Conservation (phyloP, 441 rosid species). For the Gossypium aridum region DNA sequence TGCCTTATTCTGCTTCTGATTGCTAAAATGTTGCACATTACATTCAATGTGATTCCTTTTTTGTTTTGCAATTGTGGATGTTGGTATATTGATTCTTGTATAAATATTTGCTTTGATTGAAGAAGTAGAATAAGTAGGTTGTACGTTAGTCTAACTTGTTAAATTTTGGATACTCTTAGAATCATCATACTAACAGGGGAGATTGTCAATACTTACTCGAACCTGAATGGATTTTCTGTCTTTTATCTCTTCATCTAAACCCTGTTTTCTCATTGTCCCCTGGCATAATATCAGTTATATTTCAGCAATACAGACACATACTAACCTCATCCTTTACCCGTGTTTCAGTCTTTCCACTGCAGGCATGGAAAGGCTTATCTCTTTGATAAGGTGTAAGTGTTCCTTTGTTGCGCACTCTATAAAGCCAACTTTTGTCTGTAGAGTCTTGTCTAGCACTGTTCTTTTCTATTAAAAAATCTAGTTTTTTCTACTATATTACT, state of each 20-base stretch:
- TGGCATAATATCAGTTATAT: background rate
- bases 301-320: background rate
- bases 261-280: background rate
- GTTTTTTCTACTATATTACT: background rate
- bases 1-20: background rate
- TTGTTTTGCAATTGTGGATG: background rate
- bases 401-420: background rate
- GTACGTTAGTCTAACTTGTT: background rate
- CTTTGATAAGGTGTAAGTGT: constrained; percentile 64
- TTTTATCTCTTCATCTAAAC: background rate
- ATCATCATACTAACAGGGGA: background rate
- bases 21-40: background rate
- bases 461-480: background rate
- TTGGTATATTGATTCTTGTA: background rate
- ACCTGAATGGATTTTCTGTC: background rate
- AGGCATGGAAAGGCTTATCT: constrained; percentile 75
- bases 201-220: constrained; percentile 13
- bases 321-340: constrained; percentile 11
- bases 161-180: background rate
- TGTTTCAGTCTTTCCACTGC: constrained; percentile 70
- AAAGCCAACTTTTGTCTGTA: background rate
- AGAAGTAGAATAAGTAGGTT: background rate
- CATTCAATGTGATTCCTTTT: background rate
- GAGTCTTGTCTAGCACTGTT: background rate
- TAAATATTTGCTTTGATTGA: background rate